Evolutionary conservation across 2,329 filamentous ascomycete species (phyloP), one percentile per base, ranked within the genome.

Genomic region (Talaromyces sp.): DNA sequence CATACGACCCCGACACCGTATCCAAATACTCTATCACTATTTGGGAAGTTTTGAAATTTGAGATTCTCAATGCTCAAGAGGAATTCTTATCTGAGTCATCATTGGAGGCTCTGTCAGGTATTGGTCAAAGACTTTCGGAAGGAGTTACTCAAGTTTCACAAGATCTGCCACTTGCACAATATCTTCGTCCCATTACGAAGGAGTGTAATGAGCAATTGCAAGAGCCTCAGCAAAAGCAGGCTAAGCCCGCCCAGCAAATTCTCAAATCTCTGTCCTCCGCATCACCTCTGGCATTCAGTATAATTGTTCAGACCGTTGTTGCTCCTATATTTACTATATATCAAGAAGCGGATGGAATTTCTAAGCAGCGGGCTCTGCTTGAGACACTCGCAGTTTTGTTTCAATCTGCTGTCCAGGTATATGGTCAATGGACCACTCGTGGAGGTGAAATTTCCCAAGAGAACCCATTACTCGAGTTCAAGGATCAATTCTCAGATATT

Each of bases 31-130:
- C 85, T 0, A 81, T 86, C 44, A 85, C 82, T 1, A 74, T 88
- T 2, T 89, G 86, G 86, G 85, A 88, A 60, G 80, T 84, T 8
- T 67, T 89, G 47, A 89, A 88, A 65, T 89, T 86, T 60, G 86
- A 89, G 62, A 81, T 89, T 10, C 74, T 89, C 13, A 86, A 85
- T 58, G 80, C 83, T 0, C 83, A 87, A 66, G 86, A 88, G 61
- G 84, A 87, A 49, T 82, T 87, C 46, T 71, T 89, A 8, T 83
- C 84, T 0, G 76, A 84, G 44, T 80, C 83, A 61, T 82, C 86
- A 6, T 69, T 88, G 14, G 71, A 76, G 19, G 80, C 78, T 2
- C 68, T 88, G 8, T 76, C 79, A 49, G 72, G 77, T 17, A 83
- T 88, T 51, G 80, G 83, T 14, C 73, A 72, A 47, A 78, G 81